These are phyloP conservation scores for Pseudofabraea citricarpa DNA, from an alignment of 2,329 filamentous ascomycete species.

Conservation along the genomic window DNA sequence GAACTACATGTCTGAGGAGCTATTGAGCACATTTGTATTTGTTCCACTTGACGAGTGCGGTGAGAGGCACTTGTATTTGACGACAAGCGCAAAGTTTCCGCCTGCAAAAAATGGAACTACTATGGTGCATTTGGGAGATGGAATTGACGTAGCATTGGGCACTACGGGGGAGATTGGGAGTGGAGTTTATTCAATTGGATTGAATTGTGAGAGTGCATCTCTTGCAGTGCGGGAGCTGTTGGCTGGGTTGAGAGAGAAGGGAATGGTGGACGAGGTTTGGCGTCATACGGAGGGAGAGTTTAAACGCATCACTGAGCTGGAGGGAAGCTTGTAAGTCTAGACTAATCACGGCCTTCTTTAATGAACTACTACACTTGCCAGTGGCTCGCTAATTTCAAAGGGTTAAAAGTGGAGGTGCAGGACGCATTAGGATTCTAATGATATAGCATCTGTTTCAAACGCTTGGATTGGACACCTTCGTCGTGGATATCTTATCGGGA, in stretches of 20 bases:
- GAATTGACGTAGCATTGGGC: not conserved
- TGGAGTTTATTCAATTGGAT: not conserved
- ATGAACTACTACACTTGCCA: no score
- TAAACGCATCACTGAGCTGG: not conserved
- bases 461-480: no score
- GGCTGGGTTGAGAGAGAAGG: not conserved
- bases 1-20: conserved; percentile 1
- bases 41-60: conserved; percentile 16
- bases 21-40: conserved; percentile 3
- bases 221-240: not conserved
- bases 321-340: no score
- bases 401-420: no score
- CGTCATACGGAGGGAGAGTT: not conserved
- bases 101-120: not conserved
- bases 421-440: no score
- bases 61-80: conserved; percentile 1
- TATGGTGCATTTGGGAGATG: not conserved
- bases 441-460: no score
- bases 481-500: no score
- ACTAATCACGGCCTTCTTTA: no score
- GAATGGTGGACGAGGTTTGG: not conserved
- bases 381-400: no score
- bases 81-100: not conserved
- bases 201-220: not conserved
- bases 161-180: not conserved